Base-by-base conservation (phyloP, 1,284 basidiomycete genomes). In the Puccinia horiana region DNA sequence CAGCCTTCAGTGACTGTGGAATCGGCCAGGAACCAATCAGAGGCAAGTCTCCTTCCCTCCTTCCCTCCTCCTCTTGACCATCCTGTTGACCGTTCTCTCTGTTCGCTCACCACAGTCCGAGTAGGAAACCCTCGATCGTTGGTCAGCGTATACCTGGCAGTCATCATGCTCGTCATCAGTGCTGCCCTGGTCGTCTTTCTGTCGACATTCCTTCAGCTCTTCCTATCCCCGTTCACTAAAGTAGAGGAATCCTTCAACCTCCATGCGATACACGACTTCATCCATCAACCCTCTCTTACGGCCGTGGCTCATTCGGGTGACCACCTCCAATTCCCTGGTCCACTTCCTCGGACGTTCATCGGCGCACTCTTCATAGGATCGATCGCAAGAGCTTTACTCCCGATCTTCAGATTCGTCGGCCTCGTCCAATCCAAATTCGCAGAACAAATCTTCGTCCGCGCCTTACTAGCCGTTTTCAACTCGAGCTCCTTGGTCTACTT, bases 241-340 rank as follows among this genome's bases (percentile, higher is more conserved):
- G 96, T 99, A 56, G 97, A 99, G 87, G 96, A 99, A 88, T 94
- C 93, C 86, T 98, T 98, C 89, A 95, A 93, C 83, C 90, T 98
- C 6, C 96, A 99, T 86, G 96, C 94, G 0, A 91, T 90, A 0
- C 94, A 97, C 86, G 96, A 99, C 87, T 89, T 94, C 29, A 52
- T 88, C 98, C 44, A 90, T 92, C 88, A 92, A 93, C 84, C 94
- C 94, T 14, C 85, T 92, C 20, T 79, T 85, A 0, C 85, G 88
- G 1, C 85, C 86, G 16, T 87, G 85, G 40, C 86, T 92, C 54
- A 85, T 85, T 20, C 89, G 90, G 83, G 92, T 92, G 96, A 99
- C 87, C 96, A 98, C 86, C 90, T 93, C 84, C 88, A 90, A 1
- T 98, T 98, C 86, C 92, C 95, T 18, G 96, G 96, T 8, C 93